phyloP scores from a whole-genome alignment of 192 early-diverging fungal genomes.

The Rhizophagus prolifer region DNA sequence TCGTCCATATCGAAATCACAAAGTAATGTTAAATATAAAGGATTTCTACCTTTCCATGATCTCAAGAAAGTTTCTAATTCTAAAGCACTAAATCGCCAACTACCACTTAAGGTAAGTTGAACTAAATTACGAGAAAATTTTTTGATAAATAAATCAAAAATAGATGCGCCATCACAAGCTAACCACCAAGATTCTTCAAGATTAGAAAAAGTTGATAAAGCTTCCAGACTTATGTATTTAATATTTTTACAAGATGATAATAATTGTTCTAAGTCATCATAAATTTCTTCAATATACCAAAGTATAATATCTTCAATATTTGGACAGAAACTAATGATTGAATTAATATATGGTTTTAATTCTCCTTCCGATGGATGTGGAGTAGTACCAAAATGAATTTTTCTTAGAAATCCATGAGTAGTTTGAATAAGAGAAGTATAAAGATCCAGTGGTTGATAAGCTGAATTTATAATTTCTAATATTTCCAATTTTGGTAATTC shows the following conservation, averaged over 20 bases:
- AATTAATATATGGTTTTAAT: neutral
- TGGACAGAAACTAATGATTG: neutral
- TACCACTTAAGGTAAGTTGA: neutral
- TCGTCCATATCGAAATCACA: neutral
- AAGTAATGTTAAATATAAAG: neutral
- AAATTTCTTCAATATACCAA: constrained; percentile 4
- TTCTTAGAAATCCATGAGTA: neutral
- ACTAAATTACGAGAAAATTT: neutral
- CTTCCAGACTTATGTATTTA: neutral
- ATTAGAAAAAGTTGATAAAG: neutral
- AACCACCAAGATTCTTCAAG: neutral
- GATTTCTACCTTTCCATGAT: neutral
- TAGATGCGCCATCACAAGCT: neutral
- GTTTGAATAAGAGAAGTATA: neutral
- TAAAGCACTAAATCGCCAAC: neutral
- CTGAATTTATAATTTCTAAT: neutral
- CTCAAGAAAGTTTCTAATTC: neutral
- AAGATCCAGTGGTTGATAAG: neutral
- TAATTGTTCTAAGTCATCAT: neutral
- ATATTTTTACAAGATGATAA: neutral
- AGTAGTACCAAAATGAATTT: neutral
- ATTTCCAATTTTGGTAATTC: neutral
- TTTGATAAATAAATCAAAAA: neutral
- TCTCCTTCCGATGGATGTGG: neutral
- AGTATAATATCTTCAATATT: neutral